Evolutionary conservation across 768 basidiomycete genomes (phyloP).

Genomic region (Rhodotorula toruloides): DNA sequence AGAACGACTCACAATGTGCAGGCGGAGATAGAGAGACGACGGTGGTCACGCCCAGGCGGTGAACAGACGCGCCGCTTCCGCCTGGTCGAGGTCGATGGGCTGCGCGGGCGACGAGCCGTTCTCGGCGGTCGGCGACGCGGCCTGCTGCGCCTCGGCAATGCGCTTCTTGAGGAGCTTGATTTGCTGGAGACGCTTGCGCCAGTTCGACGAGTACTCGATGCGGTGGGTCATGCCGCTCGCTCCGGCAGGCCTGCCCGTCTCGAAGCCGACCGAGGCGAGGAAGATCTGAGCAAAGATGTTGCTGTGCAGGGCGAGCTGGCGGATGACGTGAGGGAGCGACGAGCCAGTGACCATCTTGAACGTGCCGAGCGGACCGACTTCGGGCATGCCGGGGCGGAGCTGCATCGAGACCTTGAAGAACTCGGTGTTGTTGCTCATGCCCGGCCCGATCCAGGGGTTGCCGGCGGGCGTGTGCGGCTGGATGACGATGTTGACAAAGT

Average conservation of each 20-base stretch:
- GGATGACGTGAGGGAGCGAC: slow-evolving; percentile 75
- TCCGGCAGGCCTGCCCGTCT: slow-evolving; percentile 14
- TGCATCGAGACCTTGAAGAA: slow-evolving; percentile 94
- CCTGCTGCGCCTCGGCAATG: slow-evolving; percentile 8
- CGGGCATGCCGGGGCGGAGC: slow-evolving; percentile 80
- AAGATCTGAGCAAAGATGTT: slow-evolving; percentile 86
- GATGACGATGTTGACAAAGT: slow-evolving; percentile 95
- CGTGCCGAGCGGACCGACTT: slow-evolving; percentile 84
- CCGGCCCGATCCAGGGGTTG: slow-evolving; percentile 73
- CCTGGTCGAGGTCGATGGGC: slow-evolving; percentile 30
- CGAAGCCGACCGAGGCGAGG: slow-evolving; percentile 38
- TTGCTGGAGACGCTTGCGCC: slow-evolving; percentile 37
- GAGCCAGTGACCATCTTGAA: slow-evolving; percentile 91
- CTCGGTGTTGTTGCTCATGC: slow-evolving; percentile 59
- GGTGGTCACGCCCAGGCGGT: slow-evolving; percentile 29
- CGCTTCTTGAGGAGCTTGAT: slow-evolving; percentile 34
- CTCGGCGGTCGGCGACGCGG: background rate
- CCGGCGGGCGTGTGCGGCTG: slow-evolving; percentile 83
- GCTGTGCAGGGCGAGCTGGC: slow-evolving; percentile 77
- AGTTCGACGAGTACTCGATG: slow-evolving; percentile 37
- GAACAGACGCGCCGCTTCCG: slow-evolving; percentile 30
- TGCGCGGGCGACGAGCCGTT: background rate
- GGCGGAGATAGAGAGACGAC: too few relatives aligned
- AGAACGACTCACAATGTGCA: too few relatives aligned
- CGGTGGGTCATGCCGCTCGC: slow-evolving; percentile 17